phyloP scores from a whole-genome alignment of 1,139 yeast genomes.

The Candida neerlandica region DNA sequence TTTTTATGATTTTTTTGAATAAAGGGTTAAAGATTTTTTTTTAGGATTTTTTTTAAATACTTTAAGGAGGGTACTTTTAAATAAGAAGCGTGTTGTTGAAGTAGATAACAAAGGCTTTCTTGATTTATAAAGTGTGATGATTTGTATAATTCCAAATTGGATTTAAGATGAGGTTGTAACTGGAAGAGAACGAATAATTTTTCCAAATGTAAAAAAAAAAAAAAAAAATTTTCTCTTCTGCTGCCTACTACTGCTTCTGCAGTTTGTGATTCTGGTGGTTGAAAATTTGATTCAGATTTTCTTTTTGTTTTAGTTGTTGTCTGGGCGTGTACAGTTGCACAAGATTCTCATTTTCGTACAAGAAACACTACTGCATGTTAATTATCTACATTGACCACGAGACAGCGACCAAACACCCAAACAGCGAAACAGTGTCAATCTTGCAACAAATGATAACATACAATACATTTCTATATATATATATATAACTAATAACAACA shows the following conservation, averaged over 20 bases:
- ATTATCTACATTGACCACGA: too few species aligned
- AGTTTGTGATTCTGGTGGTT: background rate
- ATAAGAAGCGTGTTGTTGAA: conserved; percentile 5
- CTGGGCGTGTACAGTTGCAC: background rate
- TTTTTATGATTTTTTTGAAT: conserved; percentile 13
- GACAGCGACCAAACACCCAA: too few species aligned
- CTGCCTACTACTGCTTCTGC: background rate
- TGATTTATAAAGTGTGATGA: conserved; percentile 8
- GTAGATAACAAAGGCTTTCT: conserved; percentile 5
- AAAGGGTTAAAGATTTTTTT: conserved; percentile 9
- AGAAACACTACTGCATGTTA: background rate
- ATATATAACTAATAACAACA: background rate
- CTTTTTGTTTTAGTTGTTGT: background rate
- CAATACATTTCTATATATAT: background rate
- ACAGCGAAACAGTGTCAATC: too few species aligned
- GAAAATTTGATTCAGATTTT: background rate
- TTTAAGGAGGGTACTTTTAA: conserved; percentile 6
- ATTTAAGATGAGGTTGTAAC: conserved; percentile 8
- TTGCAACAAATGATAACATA: background rate
- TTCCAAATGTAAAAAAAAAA: background rate
- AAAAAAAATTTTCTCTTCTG: background rate
- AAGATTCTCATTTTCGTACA: too few species aligned
- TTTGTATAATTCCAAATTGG: conserved; percentile 6
- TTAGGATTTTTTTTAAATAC: conserved; percentile 10
- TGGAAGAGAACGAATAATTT: background rate